phyloP scores from a whole-genome alignment of 2,329 filamentous ascomycete species.

The Pleomassaria siparia region DNA sequence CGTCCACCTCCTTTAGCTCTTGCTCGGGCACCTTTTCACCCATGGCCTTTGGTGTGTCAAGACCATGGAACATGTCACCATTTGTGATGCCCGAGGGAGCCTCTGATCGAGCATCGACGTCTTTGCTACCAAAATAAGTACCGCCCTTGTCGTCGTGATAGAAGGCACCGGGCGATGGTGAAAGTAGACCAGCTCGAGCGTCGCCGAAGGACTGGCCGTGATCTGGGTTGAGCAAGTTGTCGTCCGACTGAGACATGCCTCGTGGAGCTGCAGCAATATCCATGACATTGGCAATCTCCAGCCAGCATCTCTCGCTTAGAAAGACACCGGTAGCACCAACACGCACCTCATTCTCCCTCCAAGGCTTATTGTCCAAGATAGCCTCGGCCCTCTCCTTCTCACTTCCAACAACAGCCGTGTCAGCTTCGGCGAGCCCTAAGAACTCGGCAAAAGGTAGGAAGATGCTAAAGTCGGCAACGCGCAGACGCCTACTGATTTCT shows the following conservation, averaged over 20 bases:
- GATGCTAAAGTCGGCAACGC: conserved; percentile 91
- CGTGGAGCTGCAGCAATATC: conserved; percentile 56
- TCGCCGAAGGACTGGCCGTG: conserved; percentile 57
- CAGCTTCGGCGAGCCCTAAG: conserved; percentile 80
- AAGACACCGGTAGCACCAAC: conserved; percentile 93
- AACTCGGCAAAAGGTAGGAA: conserved; percentile 97
- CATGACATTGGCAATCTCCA: conserved; percentile 76
- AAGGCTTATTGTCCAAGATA: conserved; percentile 88
- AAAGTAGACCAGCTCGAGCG: conserved; percentile 58
- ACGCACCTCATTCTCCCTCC: conserved; percentile 88
- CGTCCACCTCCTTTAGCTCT: conserved; percentile 86
- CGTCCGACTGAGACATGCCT: conserved; percentile 47
- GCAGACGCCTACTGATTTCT: conserved; percentile 90
- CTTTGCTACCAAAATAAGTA: conserved; percentile 79
- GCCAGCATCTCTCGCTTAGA: conserved; percentile 93
- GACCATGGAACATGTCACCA: conserved; percentile 94
- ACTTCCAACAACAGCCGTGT: conserved; percentile 84
- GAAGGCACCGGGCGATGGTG: conserved; percentile 59
- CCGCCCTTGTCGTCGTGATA: conserved; percentile 75
- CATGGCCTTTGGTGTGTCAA: conserved; percentile 92
- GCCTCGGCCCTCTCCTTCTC: conserved; percentile 90
- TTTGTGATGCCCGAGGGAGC: conserved; percentile 90
- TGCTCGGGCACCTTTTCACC: conserved; percentile 93
- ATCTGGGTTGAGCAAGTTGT: conserved; percentile 60
- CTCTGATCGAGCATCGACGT: conserved; percentile 84